Conservation (phyloP, 2,329 filamentous ascomycete genomes). For the Didymosphaeria variabile region DNA sequence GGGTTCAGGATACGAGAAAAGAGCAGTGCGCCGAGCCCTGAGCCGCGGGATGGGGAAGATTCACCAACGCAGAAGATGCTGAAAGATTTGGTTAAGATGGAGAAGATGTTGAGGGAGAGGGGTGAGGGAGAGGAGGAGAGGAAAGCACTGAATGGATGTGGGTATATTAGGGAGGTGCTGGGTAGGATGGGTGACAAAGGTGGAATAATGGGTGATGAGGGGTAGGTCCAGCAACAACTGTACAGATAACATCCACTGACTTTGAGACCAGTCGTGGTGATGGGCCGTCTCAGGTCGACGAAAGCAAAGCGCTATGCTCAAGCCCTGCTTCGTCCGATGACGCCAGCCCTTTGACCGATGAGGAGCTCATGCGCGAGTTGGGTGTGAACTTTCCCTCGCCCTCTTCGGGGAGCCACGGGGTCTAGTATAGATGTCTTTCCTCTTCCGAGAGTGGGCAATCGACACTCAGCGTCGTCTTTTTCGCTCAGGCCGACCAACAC, state of each 20-base stretch:
- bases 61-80: constrained; percentile 15
- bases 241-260: background rate
- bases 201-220: background rate
- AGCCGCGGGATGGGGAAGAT: background rate
- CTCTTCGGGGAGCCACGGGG: too few relatives aligned
- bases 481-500: background rate
- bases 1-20: background rate
- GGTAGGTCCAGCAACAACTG: background rate
- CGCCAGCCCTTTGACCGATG: background rate
- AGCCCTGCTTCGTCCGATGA: background rate
- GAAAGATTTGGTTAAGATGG: constrained; percentile 30
- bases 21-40: constrained; percentile 3
- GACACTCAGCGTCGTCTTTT: too few relatives aligned
- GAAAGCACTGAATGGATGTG: constrained; percentile 26
- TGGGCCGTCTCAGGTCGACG: background rate
- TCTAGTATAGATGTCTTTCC: too few relatives aligned
- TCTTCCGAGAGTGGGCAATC: too few relatives aligned
- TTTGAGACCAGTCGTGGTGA: background rate
- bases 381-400: background rate
- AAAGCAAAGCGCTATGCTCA: background rate
- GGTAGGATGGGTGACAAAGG: constrained; percentile 2
- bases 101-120: constrained; percentile 16
- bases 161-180: constrained; percentile 29
- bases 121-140: constrained; percentile 18
- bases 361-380: background rate